A percentile compares a stretch with the other conserved stretches of the same genome.
Conservation (phyloP, 768 basidiomycete species). For the Podaxis carcinomalis region DNA sequence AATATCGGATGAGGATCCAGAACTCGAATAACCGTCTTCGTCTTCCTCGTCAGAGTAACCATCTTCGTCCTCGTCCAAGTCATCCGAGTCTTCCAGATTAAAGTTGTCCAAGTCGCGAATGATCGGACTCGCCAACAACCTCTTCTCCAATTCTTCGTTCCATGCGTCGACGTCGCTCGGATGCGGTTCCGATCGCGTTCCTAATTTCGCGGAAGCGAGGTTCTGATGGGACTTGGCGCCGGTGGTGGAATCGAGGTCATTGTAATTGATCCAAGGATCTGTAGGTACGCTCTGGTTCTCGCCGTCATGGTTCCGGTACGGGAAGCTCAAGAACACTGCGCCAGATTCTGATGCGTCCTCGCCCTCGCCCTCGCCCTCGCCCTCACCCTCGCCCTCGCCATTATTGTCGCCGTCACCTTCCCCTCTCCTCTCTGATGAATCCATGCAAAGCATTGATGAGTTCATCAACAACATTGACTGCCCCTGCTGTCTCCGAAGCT, state of each 20-base stretch:
- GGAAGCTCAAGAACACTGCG: conserved; percentile 8
- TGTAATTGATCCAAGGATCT: conserved; percentile 5
- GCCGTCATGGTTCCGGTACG: background rate
- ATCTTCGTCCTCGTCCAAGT: background rate
- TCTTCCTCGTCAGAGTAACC: background rate
- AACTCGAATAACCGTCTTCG: background rate
- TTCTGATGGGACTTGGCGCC: background rate
- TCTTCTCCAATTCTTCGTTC: conserved; percentile 5
- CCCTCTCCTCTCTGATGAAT: background rate
- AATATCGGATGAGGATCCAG: conserved; percentile 1
- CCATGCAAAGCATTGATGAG: background rate
- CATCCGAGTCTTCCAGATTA: conserved; percentile 1
- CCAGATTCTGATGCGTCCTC: background rate
- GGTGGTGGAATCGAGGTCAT: background rate
- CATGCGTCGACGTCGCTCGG: background rate
- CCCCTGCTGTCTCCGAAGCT: background rate
- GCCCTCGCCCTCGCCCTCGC: background rate
- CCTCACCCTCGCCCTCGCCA: background rate
- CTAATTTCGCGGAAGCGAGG: background rate
- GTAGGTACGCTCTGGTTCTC: background rate
- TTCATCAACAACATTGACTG: background rate
- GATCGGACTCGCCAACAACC: background rate
- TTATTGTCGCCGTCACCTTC: background rate
- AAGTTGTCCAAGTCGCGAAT: conserved; percentile 4
- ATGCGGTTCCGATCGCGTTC: background rate